Conservation (phyloP, 2,329 filamentous ascomycete genomes). For the Colletotrichum orchidophilum region DNA sequence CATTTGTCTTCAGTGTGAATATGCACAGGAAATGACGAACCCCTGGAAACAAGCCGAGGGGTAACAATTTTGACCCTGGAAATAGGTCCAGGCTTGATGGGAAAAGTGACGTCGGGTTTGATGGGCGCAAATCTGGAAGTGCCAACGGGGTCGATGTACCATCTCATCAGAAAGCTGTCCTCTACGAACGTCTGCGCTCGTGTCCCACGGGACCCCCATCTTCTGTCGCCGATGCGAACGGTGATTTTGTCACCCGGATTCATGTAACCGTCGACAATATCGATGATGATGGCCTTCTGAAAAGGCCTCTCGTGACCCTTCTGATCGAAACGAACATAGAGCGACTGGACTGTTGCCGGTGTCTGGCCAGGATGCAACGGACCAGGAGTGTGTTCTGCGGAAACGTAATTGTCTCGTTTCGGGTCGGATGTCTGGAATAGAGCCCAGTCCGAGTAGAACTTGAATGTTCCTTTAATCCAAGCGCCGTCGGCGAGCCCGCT, state of each 20-base stretch:
- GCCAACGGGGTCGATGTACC: constrained; percentile 48
- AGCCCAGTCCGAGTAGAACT: constrained; percentile 50
- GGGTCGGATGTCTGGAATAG: constrained; percentile 45
- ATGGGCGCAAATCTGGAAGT: constrained; percentile 46
- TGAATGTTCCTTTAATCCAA: constrained; percentile 50
- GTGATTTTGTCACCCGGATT: constrained; percentile 47
- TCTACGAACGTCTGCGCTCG: constrained; percentile 48
- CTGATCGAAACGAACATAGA: constrained; percentile 47
- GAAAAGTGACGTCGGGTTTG: constrained; percentile 43
- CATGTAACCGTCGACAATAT: constrained; percentile 47
- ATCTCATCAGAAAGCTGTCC: constrained; percentile 44
- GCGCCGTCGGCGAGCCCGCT: constrained; percentile 46
- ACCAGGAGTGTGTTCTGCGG: constrained; percentile 42
- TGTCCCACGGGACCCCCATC: constrained; percentile 44
- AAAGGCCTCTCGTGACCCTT: constrained; percentile 49
- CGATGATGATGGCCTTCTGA: constrained; percentile 49
- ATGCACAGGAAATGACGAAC: constrained; percentile 37
- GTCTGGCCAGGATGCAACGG: constrained; percentile 41
- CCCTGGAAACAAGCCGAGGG: constrained; percentile 36
- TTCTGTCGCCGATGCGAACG: constrained; percentile 44
- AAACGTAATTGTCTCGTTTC: constrained; percentile 43
- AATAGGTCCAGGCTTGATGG: constrained; percentile 37
- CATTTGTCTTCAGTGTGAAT: constrained; percentile 40
- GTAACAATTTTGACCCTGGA: constrained; percentile 36
- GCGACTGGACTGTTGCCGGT: constrained; percentile 44